A percentile compares a stretch with the other conserved stretches of the same genome.
These are phyloP conservation scores for Aspergillus carlsbadensis DNA, from an alignment of 495 filamentous ascomycete species.

Conservation along the genomic window DNA sequence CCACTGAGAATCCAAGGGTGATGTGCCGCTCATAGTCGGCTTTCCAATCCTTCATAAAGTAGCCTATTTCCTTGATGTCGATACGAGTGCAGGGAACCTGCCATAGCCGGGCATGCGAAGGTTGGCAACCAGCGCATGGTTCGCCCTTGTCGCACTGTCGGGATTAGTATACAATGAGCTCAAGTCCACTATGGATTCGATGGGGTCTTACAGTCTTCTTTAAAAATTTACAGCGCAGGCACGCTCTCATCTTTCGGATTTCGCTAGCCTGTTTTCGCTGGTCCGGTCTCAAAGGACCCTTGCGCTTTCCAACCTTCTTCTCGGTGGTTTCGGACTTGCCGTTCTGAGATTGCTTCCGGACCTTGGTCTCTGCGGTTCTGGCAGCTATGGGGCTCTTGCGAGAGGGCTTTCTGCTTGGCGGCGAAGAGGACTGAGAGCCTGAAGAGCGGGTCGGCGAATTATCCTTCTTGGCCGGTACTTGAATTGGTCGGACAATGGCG, in stretches of 20 bases:
- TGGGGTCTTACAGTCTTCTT: slow-evolving; percentile 84
- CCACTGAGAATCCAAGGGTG: slow-evolving; percentile 79
- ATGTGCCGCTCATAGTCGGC: slow-evolving; percentile 91
- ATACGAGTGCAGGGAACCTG: slow-evolving; percentile 94
- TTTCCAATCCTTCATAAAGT: slow-evolving; percentile 98
- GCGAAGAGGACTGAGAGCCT: slow-evolving; percentile 61
- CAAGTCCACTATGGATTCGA: too few species aligned
- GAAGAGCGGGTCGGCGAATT: slow-evolving; percentile 57
- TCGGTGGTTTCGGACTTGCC: slow-evolving; percentile 77
- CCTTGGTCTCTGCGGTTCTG: slow-evolving; percentile 77
- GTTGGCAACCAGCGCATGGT: slow-evolving; percentile 88
- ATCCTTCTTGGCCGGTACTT: slow-evolving; percentile 69
- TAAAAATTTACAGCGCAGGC: slow-evolving; percentile 93
- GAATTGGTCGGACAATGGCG: slow-evolving; percentile 58
- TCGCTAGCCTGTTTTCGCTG: slow-evolving; percentile 92
- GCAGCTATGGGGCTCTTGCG: slow-evolving; percentile 74
- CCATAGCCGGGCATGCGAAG: slow-evolving; percentile 89
- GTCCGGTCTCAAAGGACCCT: slow-evolving; percentile 85
- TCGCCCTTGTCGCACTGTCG: slow-evolving; percentile 82
- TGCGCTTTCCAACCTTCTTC: slow-evolving; percentile 85
- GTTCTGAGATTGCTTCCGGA: slow-evolving; percentile 67
- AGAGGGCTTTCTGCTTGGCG: slow-evolving; percentile 63
- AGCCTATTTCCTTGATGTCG: slow-evolving; percentile 94
- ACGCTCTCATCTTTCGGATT: slow-evolving; percentile 88
- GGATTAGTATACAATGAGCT: neutral